These are phyloP conservation scores for Tinospora cordifolia DNA, from an alignment of 164 flowering plant genomes.

Conservation along the genomic window DNA sequence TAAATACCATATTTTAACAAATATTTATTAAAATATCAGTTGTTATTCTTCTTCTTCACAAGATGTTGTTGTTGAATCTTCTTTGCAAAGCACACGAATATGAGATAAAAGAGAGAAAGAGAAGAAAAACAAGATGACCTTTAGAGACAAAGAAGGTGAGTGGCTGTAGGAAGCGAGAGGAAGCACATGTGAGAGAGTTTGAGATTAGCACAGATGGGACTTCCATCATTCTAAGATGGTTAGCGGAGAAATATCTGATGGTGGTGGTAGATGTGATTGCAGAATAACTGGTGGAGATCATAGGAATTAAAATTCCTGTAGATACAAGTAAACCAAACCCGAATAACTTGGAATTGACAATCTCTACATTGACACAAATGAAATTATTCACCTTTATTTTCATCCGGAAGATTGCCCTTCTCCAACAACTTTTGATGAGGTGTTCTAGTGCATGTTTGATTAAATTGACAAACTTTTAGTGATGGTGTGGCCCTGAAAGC, in stretches of 20 bases:
- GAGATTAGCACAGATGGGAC: slow-evolving; percentile 50
- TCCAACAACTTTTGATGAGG: slow-evolving; percentile 85
- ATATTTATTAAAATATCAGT: too few species aligned
- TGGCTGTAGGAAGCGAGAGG: too few species aligned
- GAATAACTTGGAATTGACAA: slow-evolving; percentile 71
- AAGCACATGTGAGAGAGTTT: not conserved
- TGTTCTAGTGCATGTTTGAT: slow-evolving; percentile 87
- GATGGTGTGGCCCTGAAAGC: slow-evolving; percentile 91
- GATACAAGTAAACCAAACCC: slow-evolving; percentile 92
- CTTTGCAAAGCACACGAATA: too few species aligned
- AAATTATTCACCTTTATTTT: slow-evolving; percentile 90
- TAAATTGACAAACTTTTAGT: slow-evolving; percentile 85
- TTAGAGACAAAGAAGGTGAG: too few species aligned
- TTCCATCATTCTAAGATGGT: slow-evolving; percentile 92
- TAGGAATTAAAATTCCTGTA: slow-evolving; percentile 63
- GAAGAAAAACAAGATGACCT: too few species aligned
- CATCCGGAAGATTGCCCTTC: slow-evolving; percentile 99
- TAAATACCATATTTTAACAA: too few species aligned
- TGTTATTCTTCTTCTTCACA: too few species aligned
- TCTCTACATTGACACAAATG: slow-evolving; percentile 90
- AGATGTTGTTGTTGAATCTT: too few species aligned
- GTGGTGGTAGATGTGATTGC: slow-evolving; percentile 69
- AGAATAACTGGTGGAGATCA: slow-evolving; percentile 75
- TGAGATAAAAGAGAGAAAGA: too few species aligned
- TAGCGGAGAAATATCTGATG: slow-evolving; percentile 88